Conservation (phyloP, 2,329 filamentous ascomycete genomes). For the Colletotrichum sansevieriae region DNA sequence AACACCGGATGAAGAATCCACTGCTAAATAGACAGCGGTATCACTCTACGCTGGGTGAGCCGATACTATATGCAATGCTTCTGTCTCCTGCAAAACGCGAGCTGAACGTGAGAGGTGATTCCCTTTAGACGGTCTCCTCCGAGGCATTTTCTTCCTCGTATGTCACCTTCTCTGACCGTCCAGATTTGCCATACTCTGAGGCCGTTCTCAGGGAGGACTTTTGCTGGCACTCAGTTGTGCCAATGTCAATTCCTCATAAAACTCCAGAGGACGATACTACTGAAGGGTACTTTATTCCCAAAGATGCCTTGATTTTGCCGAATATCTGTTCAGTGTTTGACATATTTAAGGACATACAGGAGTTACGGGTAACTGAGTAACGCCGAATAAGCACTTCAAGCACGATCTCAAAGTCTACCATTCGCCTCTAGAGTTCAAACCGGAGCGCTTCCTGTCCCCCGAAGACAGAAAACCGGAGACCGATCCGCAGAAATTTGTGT, state of each 20-base stretch:
- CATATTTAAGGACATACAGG: too few relatives aligned
- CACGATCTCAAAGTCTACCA: conserved; percentile 3
- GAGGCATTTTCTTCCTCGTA: conserved; percentile 58
- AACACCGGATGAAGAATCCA: background rate
- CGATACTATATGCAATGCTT: conserved; percentile 30
- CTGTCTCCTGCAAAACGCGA: conserved; percentile 26
- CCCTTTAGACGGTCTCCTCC: conserved; percentile 47
- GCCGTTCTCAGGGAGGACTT: conserved; percentile 68
- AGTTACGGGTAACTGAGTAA: background rate
- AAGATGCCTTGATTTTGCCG: conserved; percentile 8
- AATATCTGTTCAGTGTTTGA: conserved; percentile 47
- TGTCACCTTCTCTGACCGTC: conserved; percentile 58
- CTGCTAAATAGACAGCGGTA: conserved; percentile 28
- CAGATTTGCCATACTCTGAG: conserved; percentile 64
- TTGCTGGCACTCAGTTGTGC: conserved; percentile 66
- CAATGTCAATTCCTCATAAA: conserved; percentile 56
- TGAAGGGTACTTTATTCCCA: conserved; percentile 18
- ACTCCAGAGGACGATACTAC: conserved; percentile 45
- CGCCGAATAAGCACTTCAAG: background rate
- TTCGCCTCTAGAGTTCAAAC: background rate
- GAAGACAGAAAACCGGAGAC: background rate
- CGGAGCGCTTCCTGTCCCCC: background rate
- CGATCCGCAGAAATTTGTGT: background rate
- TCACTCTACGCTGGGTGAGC: conserved; percentile 36
- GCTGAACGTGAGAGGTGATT: background rate